A percentile compares a stretch with the other conserved stretches of the same genome.
Conservation (phyloP, 139 green algal species). For the Chlamydomonas sp. region DNA sequence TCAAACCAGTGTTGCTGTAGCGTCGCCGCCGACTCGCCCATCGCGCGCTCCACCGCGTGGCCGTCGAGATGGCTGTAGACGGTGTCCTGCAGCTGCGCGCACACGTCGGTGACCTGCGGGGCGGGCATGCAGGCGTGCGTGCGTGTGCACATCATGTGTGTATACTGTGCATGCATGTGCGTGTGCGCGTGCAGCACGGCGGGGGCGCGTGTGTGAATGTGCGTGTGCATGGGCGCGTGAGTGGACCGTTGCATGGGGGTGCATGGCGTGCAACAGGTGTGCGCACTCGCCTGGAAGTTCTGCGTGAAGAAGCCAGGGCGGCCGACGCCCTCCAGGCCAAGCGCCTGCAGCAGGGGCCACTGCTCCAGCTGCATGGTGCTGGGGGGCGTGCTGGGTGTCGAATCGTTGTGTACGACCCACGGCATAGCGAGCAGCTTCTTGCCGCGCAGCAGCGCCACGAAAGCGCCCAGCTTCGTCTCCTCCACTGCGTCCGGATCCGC, state of each 20-base stretch:
- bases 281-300: conserved; percentile 37
- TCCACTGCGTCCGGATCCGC: conserved; percentile 30
- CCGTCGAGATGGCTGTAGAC: conserved; percentile 28
- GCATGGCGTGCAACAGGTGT: neutral
- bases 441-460: conserved; percentile 39
- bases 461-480: conserved; percentile 31
- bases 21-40: neutral
- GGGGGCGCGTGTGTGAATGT: too few species aligned
- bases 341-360: conserved; percentile 55
- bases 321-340: conserved; percentile 51
- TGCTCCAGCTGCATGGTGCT: conserved; percentile 35
- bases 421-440: conserved; percentile 27
- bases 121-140: too few species aligned
- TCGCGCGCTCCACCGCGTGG: conserved; percentile 10
- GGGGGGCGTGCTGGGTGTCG: neutral
- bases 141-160: too few species aligned
- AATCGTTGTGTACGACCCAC: conserved; percentile 2
- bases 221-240: too few species aligned
- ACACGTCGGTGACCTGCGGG: conserved; percentile 30
- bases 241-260: neutral
- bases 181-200: too few species aligned
- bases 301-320: conserved; percentile 50
- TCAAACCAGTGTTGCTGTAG: conserved; percentile 19
- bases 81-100: neutral
- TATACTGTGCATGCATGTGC: too few species aligned